Base-by-base conservation (phyloP, 1,139 yeast species). In the Diutina ranongensis region DNA sequence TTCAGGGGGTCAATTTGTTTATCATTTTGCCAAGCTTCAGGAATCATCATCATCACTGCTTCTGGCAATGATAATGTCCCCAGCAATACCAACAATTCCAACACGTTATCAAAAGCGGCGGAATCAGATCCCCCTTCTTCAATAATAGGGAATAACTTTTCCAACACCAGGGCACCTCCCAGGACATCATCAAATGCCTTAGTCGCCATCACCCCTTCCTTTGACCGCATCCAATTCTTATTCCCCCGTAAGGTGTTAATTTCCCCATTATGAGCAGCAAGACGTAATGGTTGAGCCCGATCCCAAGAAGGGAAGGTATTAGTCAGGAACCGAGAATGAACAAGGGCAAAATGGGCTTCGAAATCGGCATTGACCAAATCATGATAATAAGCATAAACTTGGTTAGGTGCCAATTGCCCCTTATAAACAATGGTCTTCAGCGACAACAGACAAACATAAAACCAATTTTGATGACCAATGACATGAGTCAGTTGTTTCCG, bases 301-400 rank as follows among this genome's bases (percentile, higher is more conserved):
- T 92, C 98, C 98, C 98, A 92, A 20, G 96, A 85, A 45, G 98
- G 98, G 78, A 92, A 92, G 45, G 98, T 92, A 67, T 92, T 92
- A 45, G 98, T 92, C 47, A 97, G 88, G 74, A 92, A 92, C 63
- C 98, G 81, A 22, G 97, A 89, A 68, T 92, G 98, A 45, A 89
- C 97, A 47, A 92, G 75, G 19, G 97, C 95, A 72, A 92, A 87
- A 61, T 89, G 97, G 40, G 95, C 94, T 67, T 88, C 94, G 64
- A 81, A 92, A 59, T 88, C 94, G 36, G 88, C 92, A 62, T 88
- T 88, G 51, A 80, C 83, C 62, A 92, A 75, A 65, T 92, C 98
- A 61, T 86, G 89, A 69, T 88, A 92, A 68, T 92, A 92, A 54
- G 84, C 80, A 70, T 88, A 92, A 45, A 92, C 97, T 66, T 92